Base-by-base conservation (phyloP, 495 filamentous ascomycete genomes). In the Aspergillus panamensis region DNA sequence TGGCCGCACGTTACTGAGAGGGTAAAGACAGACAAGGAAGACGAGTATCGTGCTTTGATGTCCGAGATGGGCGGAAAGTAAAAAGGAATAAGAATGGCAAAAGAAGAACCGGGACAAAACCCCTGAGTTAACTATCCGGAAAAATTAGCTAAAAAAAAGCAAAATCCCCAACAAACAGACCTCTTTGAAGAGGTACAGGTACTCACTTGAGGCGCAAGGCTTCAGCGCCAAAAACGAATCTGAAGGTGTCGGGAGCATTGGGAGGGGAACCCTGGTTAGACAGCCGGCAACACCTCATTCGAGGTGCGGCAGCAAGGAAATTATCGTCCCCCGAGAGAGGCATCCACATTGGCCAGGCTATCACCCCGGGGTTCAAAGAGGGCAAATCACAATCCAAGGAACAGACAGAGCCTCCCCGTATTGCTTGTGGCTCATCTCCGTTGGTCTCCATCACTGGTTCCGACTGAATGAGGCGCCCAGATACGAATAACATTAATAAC, bases 341-440 rank as follows among this genome's bases (percentile, higher is more conserved):
- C 10, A 19, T 29, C 2, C 42, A 43, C 21, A 48, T 13, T 47
- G 19, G 32, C 32, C 20, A 42, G 32, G 35, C 33, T 50, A 2
- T 25, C 25, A 30, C 17, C 8, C 19, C 20, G 19, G 31, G 16
- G 3, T 21, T 9, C 10, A 30, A 48, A 1, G 44, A 47, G 33
- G n/a, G 29, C 55, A 50, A 55, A 57, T 43, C 55, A 57, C 5
- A 37, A 3, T 13, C 12, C 21, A 19, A 12, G 37, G 35, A 39
- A 21, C 16, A 16, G 16, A 13, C 20, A 43, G 47, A 51, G 45
- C 33, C 47, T 57, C 45, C 17, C 48, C 19, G 21, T 43, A 44
- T 43, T n/a, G 49, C 21, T 35, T 29, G 51, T 40, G 51, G 51
- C 35, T 43, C 51, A 53, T 53, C 37, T 17, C n/a, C 19, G 9